Evolutionary conservation across 1,139 yeast genomes (phyloP), one percentile per base, ranked within the genome.

Genomic region (Arxiozyma bovina): DNA sequence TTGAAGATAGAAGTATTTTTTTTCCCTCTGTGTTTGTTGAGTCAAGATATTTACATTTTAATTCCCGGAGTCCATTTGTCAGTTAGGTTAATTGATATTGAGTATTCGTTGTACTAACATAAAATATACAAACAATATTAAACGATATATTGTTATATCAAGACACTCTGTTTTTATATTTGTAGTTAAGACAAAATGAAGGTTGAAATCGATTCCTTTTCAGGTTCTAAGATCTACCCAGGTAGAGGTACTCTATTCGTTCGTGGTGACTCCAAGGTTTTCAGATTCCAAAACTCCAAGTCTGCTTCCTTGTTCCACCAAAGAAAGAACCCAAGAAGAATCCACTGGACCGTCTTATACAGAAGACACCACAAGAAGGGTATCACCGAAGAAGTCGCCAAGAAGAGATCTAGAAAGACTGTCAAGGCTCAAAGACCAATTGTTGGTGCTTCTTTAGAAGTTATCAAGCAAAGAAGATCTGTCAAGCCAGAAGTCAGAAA

Each of bases 301-400:
- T 83, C 96, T 74, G 94, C 96, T 73, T 90, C 99, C 75, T 86
- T 93, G 74, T 93, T 93, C 95, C 85, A 85, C 75, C 99, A 94
- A 84, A 90, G 98, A 86, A 93, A 93, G 95, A 93, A 94, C 91
- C 99, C 99, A 81, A 90, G 99, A 85, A 88, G 96, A 85, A 85
- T 93, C 75, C 86, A 98, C 67, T 93, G 99, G 99, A 93, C 99
- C 69, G 97, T 91, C 74, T 85, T 93, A 73, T 93, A 82, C 93
- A 93, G 99, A 86, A 88, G 96, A 82, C 96, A 91, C 82, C 98
- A 93, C 96, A 91, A 89, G 87, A 93, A 93, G 83, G 99, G 99
- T 83, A 83, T 91, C 74, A 85, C 97, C 73, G 99, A 93, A 83
- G 99, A 93, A 82, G 87, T 88, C 68, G 72, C 94, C 77, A 94